Evolutionary conservation across 805 yeast species (phyloP).

Genomic region (Schwanniomyces vanrijiae): DNA sequence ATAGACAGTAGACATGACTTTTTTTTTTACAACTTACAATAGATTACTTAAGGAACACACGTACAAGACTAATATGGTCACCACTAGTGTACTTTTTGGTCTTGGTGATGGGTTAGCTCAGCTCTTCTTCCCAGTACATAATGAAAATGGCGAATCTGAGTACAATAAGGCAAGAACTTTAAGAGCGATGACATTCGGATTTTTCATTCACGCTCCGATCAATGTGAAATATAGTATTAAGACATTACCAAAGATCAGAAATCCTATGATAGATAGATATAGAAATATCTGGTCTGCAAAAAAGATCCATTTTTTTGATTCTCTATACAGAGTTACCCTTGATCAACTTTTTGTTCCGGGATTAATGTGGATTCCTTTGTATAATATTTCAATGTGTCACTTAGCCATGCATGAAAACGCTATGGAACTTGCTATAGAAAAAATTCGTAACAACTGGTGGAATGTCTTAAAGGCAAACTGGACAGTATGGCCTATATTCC

Average conservation of each 20-base stretch:
- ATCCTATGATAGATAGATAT: conserved; percentile 30
- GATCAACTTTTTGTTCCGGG: conserved; percentile 40
- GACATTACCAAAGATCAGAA: conserved; percentile 33
- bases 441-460: conserved; percentile 40
- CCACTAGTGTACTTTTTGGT: conserved; percentile 51
- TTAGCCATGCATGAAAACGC: conserved; percentile 38
- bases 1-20: background rate
- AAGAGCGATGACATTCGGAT: conserved; percentile 39
- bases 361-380: conserved; percentile 43
- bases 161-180: conserved; percentile 30
- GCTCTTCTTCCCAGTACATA: conserved; percentile 31
- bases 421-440: conserved; percentile 28
- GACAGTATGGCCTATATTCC: conserved; percentile 45
- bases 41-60: conserved; percentile 45
- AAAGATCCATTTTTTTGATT: conserved; percentile 16
- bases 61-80: conserved; percentile 51
- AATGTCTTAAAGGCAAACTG: conserved; percentile 39
- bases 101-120: conserved; percentile 45
- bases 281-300: conserved; percentile 12
- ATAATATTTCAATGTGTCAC: conserved; percentile 37
- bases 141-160: conserved; percentile 15
- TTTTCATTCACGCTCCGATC: conserved; percentile 38
- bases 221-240: conserved; percentile 40
- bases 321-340: conserved; percentile 24
- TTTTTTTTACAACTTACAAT: conserved; percentile 19